Evolutionary conservation across 768 basidiomycete genomes (phyloP).

Genomic region (Rhodotorula sphaerocarpa): DNA sequence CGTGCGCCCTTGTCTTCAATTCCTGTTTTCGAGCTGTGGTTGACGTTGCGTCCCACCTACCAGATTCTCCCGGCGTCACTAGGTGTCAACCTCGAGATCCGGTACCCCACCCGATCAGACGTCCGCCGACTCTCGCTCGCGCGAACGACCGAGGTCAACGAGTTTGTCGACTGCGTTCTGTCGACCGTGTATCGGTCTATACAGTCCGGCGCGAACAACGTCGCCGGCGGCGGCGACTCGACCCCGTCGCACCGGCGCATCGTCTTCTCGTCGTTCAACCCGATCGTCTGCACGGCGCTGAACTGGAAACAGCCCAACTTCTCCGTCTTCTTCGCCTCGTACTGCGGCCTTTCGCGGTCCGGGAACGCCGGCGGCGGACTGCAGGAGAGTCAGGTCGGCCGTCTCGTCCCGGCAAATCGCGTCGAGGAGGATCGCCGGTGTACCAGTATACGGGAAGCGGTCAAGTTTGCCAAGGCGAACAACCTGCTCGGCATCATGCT

Average conservation of each 20-base stretch:
- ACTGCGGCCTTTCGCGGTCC: conserved; percentile 59
- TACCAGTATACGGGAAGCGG: conserved; percentile 74
- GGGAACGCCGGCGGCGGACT: not conserved
- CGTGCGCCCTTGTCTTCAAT: conserved; percentile 37
- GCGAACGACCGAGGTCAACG: conserved; percentile 63
- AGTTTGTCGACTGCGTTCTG: conserved; percentile 73
- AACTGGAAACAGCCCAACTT: conserved; percentile 99
- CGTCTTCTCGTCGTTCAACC: conserved; percentile 85
- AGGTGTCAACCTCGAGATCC: conserved; percentile 75
- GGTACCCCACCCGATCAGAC: conserved; percentile 58
- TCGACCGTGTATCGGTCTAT: conserved; percentile 65
- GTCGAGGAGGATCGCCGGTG: conserved; percentile 47
- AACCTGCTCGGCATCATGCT: conserved; percentile 87
- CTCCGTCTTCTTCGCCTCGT: conserved; percentile 87
- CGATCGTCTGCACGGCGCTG: conserved; percentile 76
- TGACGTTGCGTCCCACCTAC: conserved; percentile 47
- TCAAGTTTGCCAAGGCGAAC: conserved; percentile 85
- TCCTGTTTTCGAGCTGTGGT: not conserved
- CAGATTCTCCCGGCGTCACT: conserved; percentile 47
- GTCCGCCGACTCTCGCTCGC: conserved; percentile 48
- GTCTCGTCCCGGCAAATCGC: conserved; percentile 41
- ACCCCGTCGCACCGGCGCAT: conserved; percentile 45
- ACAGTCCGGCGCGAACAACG: not conserved
- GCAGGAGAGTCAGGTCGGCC: conserved; percentile 28
- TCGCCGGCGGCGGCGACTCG: conserved; percentile 37